Percentiles rank a stretch among this genome's conserved stretches.
These are phyloP conservation scores for Xanthoconium separans DNA, from an alignment of 1,284 basidiomycete species.

Conservation along the genomic window DNA sequence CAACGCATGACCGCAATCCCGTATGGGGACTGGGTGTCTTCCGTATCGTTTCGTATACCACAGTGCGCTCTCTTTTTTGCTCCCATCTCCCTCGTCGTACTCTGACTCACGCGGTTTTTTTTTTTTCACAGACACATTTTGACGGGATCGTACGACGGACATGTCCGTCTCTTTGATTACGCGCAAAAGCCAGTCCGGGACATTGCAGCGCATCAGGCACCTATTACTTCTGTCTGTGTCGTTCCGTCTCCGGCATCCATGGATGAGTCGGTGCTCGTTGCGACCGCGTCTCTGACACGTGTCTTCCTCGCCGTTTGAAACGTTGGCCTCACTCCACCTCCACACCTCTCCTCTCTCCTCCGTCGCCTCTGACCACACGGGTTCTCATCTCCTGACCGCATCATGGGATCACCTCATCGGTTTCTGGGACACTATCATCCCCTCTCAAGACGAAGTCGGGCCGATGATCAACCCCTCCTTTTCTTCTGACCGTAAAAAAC, in stretches of 20 bases:
- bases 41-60: constrained; percentile 66
- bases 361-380: constrained; percentile 53
- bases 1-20: constrained; percentile 78
- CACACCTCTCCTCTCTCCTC: constrained; percentile 79
- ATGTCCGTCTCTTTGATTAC: constrained; percentile 72
- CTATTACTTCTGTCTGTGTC: constrained; percentile 73
- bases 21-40: constrained; percentile 94
- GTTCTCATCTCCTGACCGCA: constrained; percentile 42
- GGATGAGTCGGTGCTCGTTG: constrained; percentile 54
- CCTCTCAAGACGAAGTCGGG: constrained; percentile 61
- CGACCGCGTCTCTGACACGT: constrained; percentile 66
- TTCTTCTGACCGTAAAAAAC: constrained; percentile 53
- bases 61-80: constrained; percentile 49
- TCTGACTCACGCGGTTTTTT: too few relatives aligned
- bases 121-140: constrained; percentile 59
- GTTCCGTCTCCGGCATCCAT: constrained; percentile 39
- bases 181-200: constrained; percentile 56
- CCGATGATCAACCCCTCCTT: constrained; percentile 16
- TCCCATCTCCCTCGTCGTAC: not conserved
- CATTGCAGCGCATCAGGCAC: constrained; percentile 56
- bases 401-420: constrained; percentile 52
- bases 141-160: constrained; percentile 81
- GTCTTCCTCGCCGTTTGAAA: constrained; percentile 51
- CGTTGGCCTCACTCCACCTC: constrained; percentile 65
- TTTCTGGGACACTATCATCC: constrained; percentile 69